A percentile compares a stretch with the other conserved stretches of the same genome.
phyloP scores from a whole-genome alignment of 129 eudicot genomes.

The Lactuca saligna region DNA sequence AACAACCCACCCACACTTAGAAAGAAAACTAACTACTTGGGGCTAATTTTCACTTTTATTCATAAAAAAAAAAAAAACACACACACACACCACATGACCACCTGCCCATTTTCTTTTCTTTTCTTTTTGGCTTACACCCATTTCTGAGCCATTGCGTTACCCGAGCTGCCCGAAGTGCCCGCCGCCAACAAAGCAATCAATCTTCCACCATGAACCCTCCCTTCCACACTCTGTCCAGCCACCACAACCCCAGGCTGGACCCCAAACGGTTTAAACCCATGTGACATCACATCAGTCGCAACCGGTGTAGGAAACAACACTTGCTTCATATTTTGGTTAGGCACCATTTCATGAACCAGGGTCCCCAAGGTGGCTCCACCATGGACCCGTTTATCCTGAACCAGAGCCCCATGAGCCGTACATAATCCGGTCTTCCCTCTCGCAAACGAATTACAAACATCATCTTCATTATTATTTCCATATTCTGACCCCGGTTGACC shows the following conservation, averaged over 20 bases:
- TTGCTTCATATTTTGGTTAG: slow-evolving; percentile 35
- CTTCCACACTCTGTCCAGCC: slow-evolving; percentile 51
- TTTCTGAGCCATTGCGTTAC: slow-evolving; percentile 36
- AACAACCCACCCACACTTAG: slow-evolving; percentile 1
- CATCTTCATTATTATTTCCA: slow-evolving; percentile 51
- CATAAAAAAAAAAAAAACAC: too few relatives aligned
- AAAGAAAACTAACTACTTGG: slow-evolving; percentile 19
- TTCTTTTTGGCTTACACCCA: slow-evolving; percentile 40
- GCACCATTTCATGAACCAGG: slow-evolving; percentile 46
- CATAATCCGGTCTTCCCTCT: slow-evolving; percentile 83
- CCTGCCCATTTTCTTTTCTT: neutral
- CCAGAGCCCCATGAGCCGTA: slow-evolving; percentile 74
- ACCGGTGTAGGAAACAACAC: slow-evolving; percentile 16
- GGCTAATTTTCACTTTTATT: slow-evolving; percentile 29
- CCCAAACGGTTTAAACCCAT: slow-evolving; percentile 27
- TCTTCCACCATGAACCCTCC: slow-evolving; percentile 94
- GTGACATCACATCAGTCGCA: slow-evolving; percentile 7
- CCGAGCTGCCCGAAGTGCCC: slow-evolving; percentile 40
- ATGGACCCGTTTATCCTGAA: slow-evolving; percentile 91
- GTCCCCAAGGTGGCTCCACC: slow-evolving; percentile 89
- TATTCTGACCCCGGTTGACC: slow-evolving; percentile 76
- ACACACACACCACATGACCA: neutral
- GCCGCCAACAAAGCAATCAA: slow-evolving; percentile 64
- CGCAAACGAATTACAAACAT: slow-evolving; percentile 64
- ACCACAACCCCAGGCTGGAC: slow-evolving; percentile 24